Base-by-base conservation (phyloP, 495 filamentous ascomycete species). In the Trichoderma erinaceum region DNA sequence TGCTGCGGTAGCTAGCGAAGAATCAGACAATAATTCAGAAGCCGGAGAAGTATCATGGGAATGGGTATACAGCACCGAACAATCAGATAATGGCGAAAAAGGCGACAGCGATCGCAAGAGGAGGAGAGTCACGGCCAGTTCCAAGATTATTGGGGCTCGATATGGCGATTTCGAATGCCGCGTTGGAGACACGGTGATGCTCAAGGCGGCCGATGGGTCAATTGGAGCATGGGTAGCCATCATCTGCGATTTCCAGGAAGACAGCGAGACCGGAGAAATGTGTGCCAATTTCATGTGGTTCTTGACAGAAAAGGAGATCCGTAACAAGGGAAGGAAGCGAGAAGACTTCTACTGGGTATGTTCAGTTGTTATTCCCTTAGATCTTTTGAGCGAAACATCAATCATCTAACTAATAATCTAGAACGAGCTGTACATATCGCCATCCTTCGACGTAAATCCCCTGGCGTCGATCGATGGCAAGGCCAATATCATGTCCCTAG, bases 341-440 rank as follows among this genome's bases (percentile, higher is more conserved):
- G 83, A 81, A 18, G 95, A 99, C 78, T 92, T 85, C 50, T 72
- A 96, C 63, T 85, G 87, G 68, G 88, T 90, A 75, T 4, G 32
- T 15, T 13, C 12, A 50, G 41, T 15, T 27, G 13, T 13, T 4
- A 43, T 41, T 41, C 52, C 56, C 12, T 11, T 65, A 7, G 6
- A 10, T 43, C 16, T 6, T 35, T 29, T 29, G 1, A 29, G 4
- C 23, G 41, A 4, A 15, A 21, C 32, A 41, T 66, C 73, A 38
- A 71, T 41, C 35, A n/a, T 46, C 69, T 50, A 18, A 58, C 65
- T 2, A 3, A 3, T 10, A 7, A 16, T 29, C 0, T 66, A 90
- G 80, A 96, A 97, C 72, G 95, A 99, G 78, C 83, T 97, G 23
- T 99, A 98, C 73, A 86, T 98, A 52, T 96, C 93, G 0, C 83